phyloP scores from a whole-genome alignment of 2,329 filamentous ascomycete species.

The Achaetomium macrosporum region DNA sequence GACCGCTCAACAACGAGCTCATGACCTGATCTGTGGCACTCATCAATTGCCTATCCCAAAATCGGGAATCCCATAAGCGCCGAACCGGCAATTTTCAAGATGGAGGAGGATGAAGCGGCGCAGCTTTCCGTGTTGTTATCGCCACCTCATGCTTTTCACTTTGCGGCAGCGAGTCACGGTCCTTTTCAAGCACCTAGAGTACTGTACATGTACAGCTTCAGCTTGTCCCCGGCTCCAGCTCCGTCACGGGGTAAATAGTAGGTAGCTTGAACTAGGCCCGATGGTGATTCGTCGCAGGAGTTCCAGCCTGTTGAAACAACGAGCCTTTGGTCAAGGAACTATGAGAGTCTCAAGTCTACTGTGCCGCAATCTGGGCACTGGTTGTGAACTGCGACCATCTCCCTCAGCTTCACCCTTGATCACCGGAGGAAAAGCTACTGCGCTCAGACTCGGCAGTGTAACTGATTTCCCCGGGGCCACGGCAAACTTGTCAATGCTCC shows the following conservation, averaged over 20 bases:
- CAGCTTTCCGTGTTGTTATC: neutral
- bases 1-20: conserved; percentile 1
- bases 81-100: conserved; percentile 14
- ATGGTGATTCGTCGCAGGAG: too few species aligned
- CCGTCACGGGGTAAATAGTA: too few species aligned
- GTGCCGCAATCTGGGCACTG: too few species aligned
- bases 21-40: conserved; percentile 8
- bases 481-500: neutral
- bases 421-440: neutral
- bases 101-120: neutral
- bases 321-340: too few species aligned
- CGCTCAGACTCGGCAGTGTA: neutral
- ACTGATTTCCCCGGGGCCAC: neutral
- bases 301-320: too few species aligned
- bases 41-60: conserved; percentile 14
- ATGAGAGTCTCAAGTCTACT: too few species aligned
- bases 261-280: too few species aligned
- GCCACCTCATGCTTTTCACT: too few species aligned
- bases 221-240: too few species aligned
- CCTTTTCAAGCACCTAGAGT: neutral
- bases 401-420: too few species aligned
- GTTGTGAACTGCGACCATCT: too few species aligned
- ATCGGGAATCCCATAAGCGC: conserved; percentile 18
- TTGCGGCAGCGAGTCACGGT: neutral
- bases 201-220: too few species aligned